phyloP scores from a whole-genome alignment of 352 stramenopile species.

The Globisporangium viniferum region DNA sequence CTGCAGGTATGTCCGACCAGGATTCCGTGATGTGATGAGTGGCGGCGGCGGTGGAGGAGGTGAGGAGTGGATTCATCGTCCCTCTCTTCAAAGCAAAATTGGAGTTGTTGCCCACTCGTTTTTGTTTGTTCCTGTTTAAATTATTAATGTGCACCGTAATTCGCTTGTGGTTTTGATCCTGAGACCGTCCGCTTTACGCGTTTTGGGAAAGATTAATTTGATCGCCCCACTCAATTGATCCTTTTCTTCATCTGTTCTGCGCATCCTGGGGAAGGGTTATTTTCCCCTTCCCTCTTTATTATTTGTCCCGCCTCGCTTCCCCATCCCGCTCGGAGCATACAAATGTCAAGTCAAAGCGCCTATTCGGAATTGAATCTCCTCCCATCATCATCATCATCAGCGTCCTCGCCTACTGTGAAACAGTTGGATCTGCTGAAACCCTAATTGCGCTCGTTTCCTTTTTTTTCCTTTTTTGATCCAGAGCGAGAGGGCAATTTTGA shows the following conservation, averaged over 20 bases:
- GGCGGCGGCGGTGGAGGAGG: no score
- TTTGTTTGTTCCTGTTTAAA: not conserved
- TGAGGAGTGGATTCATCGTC: not conserved
- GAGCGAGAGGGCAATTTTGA: not conserved
- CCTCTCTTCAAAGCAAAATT: not conserved
- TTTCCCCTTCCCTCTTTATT: no score
- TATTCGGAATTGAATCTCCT: not conserved
- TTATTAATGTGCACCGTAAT: not conserved
- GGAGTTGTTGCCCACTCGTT: not conserved
- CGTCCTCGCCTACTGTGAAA: not conserved
- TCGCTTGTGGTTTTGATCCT: not conserved
- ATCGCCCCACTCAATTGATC: not conserved
- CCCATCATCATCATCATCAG: not conserved
- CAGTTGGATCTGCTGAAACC: not conserved
- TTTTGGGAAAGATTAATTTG: not conserved
- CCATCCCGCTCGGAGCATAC: not conserved
- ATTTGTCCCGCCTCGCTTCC: no score
- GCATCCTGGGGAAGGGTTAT: not conserved
- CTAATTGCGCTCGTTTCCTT: not conserved
- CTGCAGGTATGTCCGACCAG: not conserved
- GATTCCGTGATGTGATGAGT: not conserved
- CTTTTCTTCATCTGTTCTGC: not conserved
- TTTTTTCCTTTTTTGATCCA: not conserved
- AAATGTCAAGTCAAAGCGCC: not conserved
- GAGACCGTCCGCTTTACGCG: conserved; percentile 2